Conservation (phyloP, 2,329 filamentous ascomycete genomes). For the Colletotrichum chrysophilum region DNA sequence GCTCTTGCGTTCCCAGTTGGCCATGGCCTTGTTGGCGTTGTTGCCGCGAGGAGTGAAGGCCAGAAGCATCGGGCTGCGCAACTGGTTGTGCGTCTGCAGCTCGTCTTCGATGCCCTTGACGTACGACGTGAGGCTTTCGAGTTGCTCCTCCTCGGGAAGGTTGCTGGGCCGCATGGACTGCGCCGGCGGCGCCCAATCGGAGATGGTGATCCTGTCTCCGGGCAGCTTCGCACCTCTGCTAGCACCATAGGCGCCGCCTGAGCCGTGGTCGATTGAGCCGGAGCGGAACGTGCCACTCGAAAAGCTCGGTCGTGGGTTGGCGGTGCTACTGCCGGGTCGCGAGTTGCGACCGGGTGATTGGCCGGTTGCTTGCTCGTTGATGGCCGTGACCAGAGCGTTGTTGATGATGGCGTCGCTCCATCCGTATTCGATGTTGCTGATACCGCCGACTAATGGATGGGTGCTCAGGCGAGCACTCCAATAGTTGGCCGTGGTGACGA, state of each 20-base stretch:
- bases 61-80: conserved; percentile 85
- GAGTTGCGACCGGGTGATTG: conserved; percentile 38
- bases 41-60: conserved; percentile 86
- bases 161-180: conserved; percentile 89
- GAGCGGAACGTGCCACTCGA: conserved; percentile 58
- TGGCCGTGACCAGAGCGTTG: conserved; percentile 56
- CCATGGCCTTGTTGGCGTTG: conserved; percentile 84
- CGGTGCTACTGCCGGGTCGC: conserved; percentile 57
- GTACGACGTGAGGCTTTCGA: conserved; percentile 76
- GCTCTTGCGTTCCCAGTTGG: conserved; percentile 97
- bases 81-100: conserved; percentile 83
- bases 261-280: conserved; percentile 66
- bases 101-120: conserved; percentile 88
- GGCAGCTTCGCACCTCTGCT: conserved; percentile 67
- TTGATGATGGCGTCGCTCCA: conserved; percentile 88
- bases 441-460: conserved; percentile 88
- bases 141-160: conserved; percentile 80
- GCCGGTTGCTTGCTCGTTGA: conserved; percentile 49
- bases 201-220: conserved; percentile 82
- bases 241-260: conserved; percentile 32
- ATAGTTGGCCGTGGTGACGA: conserved; percentile 94
- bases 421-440: conserved; percentile 97
- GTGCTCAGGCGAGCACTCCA: conserved; percentile 96
- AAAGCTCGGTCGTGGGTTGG: conserved; percentile 45
- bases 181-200: conserved; percentile 87